Conservation (phyloP, 2,329 filamentous ascomycete genomes). For the Exophiala spinifera region DNA sequence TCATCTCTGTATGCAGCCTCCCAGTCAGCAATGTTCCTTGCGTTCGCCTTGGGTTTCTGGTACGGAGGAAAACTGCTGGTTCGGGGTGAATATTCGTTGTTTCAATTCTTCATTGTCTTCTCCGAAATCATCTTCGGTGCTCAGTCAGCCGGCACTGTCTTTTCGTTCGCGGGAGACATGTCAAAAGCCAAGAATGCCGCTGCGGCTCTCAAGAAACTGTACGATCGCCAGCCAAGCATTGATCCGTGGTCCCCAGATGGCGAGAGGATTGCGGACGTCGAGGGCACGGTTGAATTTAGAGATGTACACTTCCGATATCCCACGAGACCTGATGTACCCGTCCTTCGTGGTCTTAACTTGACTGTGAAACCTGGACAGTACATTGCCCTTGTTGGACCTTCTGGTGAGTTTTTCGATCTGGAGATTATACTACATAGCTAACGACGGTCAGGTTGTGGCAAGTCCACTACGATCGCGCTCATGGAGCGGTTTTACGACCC, state of each 20-base stretch:
- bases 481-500: constrained; percentile 95
- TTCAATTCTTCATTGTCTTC: constrained; percentile 92
- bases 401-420: constrained; percentile 32
- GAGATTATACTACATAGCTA: background rate
- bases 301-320: constrained; percentile 94
- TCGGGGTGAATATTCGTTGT: constrained; percentile 67
- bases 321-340: constrained; percentile 84
- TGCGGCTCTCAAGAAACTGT: constrained; percentile 73
- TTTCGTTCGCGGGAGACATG: constrained; percentile 89
- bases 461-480: constrained; percentile 87
- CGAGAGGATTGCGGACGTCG: constrained; percentile 58
- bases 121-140: constrained; percentile 84
- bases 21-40: constrained; percentile 79
- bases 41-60: constrained; percentile 87
- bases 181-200: constrained; percentile 87
- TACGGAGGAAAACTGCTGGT: constrained; percentile 78
- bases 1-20: constrained; percentile 78
- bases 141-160: constrained; percentile 85
- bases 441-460: constrained; percentile 67
- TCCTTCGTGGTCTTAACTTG: constrained; percentile 75
- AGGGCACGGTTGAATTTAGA: constrained; percentile 82
- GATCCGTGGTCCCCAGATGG: constrained; percentile 77
- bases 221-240: constrained; percentile 77
- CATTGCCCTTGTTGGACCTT: constrained; percentile 82
- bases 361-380: constrained; percentile 48